Percentiles rank a stretch among this genome's conserved stretches.
Conservation (phyloP, 2,329 filamentous ascomycete species). For the Penicillium sp. region DNA sequence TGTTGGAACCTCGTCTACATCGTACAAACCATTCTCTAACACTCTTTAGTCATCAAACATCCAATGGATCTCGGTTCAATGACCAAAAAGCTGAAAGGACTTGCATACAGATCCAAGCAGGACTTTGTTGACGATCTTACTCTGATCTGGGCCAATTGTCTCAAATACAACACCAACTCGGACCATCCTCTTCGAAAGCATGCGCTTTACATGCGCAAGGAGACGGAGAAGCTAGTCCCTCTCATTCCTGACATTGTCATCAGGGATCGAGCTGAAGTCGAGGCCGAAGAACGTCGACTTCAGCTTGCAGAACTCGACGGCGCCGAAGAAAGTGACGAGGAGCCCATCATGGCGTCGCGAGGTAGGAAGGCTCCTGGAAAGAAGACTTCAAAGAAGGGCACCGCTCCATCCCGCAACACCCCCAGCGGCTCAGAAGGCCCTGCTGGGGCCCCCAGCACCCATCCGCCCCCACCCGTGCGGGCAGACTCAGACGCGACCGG, state of each 20-base stretch:
- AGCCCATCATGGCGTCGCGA: constrained; percentile 96
- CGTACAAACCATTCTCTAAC: constrained; percentile 21
- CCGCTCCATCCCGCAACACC: constrained; percentile 67
- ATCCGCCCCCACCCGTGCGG: constrained; percentile 52
- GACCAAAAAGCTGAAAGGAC: constrained; percentile 91
- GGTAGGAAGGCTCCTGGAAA: constrained; percentile 83
- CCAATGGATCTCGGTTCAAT: constrained; percentile 98
- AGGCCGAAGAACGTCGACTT: constrained; percentile 79
- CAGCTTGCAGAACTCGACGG: constrained; percentile 80
- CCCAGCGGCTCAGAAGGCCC: constrained; percentile 78
- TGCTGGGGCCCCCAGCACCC: constrained; percentile 56
- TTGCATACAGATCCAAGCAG: constrained; percentile 82
- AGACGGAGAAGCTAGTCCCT: constrained; percentile 94
- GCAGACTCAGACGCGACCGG: constrained; percentile 73
- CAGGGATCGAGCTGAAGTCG: constrained; percentile 88
- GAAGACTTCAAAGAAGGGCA: constrained; percentile 69
- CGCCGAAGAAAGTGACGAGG: constrained; percentile 91
- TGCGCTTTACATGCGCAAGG: constrained; percentile 93
- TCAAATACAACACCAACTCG: constrained; percentile 91
- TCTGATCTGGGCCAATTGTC: constrained; percentile 94
- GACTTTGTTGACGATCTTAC: constrained; percentile 94
- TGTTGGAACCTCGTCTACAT: constrained; percentile 38
- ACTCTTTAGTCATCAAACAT: constrained; percentile 77
- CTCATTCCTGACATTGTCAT: constrained; percentile 92
- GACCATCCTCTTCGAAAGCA: constrained; percentile 86